Conservation (phyloP, 192 early-diverging fungal species). For the Coemansia sp. region DNA sequence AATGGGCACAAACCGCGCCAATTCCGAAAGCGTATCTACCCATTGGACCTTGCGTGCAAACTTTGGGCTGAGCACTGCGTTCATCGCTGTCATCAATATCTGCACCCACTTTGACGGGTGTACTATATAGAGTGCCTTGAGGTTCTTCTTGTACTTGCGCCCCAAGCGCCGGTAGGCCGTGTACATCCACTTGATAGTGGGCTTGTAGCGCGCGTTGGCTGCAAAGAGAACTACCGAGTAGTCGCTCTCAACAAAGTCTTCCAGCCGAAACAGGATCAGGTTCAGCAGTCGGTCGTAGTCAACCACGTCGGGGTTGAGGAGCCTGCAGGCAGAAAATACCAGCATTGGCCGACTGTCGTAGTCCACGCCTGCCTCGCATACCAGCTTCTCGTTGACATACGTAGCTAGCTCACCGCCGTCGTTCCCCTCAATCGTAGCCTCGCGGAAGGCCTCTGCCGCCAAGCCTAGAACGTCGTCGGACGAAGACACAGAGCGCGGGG, state of each 20-base stretch:
- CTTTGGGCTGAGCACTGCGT: constrained; percentile 87
- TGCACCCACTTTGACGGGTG: constrained; percentile 85
- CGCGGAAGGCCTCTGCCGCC: constrained; percentile 51
- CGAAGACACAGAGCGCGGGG: constrained; percentile 26
- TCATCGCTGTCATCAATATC: constrained; percentile 81
- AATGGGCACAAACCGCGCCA: constrained; percentile 66
- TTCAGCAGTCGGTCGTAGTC: constrained; percentile 83
- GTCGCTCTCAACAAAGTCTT: constrained; percentile 85
- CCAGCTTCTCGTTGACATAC: constrained; percentile 51
- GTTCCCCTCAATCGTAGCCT: constrained; percentile 53
- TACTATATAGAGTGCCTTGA: constrained; percentile 88
- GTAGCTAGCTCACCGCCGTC: constrained; percentile 54
- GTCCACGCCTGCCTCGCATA: constrained; percentile 71
- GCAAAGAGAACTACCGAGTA: constrained; percentile 89
- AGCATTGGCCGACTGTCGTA: constrained; percentile 79
- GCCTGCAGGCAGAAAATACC: constrained; percentile 76
- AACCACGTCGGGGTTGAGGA: constrained; percentile 79
- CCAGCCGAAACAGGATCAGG: constrained; percentile 60
- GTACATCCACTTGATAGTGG: constrained; percentile 81
- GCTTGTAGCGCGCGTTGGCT: constrained; percentile 71
- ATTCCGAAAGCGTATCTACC: constrained; percentile 66
- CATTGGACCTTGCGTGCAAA: constrained; percentile 85
- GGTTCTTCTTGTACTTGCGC: constrained; percentile 91
- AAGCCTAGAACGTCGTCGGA: constrained; percentile 53
- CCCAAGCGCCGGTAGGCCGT: constrained; percentile 79